Evolutionary conservation across 2,329 filamentous ascomycete species (phyloP), one percentile per base, ranked within the genome.

Genomic region (Aspergillus quadrilineatus): DNA sequence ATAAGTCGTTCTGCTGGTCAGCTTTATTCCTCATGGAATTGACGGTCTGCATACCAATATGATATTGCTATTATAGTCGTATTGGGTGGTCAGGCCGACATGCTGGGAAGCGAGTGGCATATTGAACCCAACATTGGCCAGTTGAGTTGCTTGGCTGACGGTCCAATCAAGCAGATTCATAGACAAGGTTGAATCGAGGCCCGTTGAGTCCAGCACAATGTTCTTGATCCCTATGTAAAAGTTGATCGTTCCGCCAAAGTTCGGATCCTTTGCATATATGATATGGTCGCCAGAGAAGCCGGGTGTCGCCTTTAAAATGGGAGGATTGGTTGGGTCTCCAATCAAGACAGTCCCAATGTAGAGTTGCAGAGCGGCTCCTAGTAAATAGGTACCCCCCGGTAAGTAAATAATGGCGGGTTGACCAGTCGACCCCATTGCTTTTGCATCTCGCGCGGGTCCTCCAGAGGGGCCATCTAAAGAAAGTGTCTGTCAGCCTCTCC

Each of bases 201-300:
- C 60, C 0, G 67, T 75, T 5, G 71, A 72, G 56, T 77, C 75
- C 29, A 77, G 53, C 1, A 74, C 62, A 4, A 77, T 55, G 52
- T 77, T 77, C 53, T 70, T 74, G 43, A 77, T 60, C 0, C 67
- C 66, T 14, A 73, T 68, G 48, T 72, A 74, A 56, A 77, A 77
- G 55, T 67, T 68, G n/a, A 60, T 67, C 57, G 52, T 69, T 59
- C 60, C 71, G 59, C 43, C 63, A 48, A 56, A 67, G 54, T 63
- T 66, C 59, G 58, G 65, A 46, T 76, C 74, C 44, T 72, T 69
- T 2, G 75, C 81, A 65, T 85, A 81, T 46, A 87, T 79, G 36
- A 87, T 67, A 48, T 81, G 83, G 29, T 85, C 73, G 10, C 79
- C 80, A 1, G 69, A 64, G 62, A 86, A 86, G 60, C 75, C 76